Conservation (phyloP, 495 filamentous ascomycete genomes). For the Hyaloscypha variabilis region DNA sequence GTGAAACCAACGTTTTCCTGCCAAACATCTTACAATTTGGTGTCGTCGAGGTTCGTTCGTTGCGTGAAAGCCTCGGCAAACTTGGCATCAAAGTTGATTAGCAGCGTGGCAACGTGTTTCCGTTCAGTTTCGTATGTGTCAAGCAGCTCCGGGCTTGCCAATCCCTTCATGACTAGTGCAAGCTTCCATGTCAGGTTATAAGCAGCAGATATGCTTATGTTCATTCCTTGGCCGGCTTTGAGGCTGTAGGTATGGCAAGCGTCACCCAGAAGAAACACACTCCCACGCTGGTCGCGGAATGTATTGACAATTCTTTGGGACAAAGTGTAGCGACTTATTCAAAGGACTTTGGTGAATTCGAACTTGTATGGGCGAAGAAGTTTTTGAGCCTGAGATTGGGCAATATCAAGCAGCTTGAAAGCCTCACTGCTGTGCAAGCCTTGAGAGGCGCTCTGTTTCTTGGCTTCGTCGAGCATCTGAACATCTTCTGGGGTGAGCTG, state of each 20-base stretch:
- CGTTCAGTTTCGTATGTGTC: slow-evolving; percentile 36
- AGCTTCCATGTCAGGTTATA: slow-evolving; percentile 39
- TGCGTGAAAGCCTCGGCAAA: slow-evolving; percentile 33
- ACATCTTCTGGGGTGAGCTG: slow-evolving; percentile 30
- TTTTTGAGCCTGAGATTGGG: slow-evolving; percentile 40
- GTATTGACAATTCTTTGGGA: no score
- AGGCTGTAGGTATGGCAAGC: slow-evolving; percentile 37
- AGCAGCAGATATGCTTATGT: slow-evolving; percentile 34
- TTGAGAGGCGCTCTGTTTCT: slow-evolving; percentile 27
- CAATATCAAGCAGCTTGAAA: slow-evolving; percentile 42
- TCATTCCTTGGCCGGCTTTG: slow-evolving; percentile 43
- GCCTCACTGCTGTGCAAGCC: slow-evolving; percentile 15
- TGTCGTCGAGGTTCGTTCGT: slow-evolving; percentile 27
- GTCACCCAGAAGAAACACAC: slow-evolving; percentile 34
- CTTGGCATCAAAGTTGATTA: slow-evolving; percentile 36
- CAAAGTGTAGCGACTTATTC: no score
- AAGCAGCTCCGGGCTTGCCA: slow-evolving; percentile 13
- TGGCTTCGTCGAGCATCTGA: slow-evolving; percentile 43
- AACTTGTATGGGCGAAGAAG: no score
- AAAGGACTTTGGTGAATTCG: no score
- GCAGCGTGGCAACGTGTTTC: slow-evolving; percentile 29
- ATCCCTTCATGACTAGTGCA: slow-evolving; percentile 27
- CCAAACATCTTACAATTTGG: slow-evolving; percentile 24
- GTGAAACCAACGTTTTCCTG: slow-evolving; percentile 40
- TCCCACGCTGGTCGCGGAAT: no score